Conservation (phyloP, 75 land plant species). For the Adiantum capillusveneris region DNA sequence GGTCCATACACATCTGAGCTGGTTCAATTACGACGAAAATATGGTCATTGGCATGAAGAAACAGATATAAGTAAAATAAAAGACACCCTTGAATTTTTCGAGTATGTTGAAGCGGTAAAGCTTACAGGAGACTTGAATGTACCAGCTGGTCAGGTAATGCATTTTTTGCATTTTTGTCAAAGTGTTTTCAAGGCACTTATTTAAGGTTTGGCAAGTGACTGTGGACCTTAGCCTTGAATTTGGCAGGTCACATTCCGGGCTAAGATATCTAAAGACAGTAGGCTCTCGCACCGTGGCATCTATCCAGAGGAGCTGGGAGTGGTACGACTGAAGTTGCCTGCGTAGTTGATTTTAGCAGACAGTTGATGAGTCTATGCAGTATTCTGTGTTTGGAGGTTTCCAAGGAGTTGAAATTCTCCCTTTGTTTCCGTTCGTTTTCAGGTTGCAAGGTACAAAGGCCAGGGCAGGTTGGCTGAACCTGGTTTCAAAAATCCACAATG, state of each 20-base stretch:
- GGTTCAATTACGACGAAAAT: slow-evolving; percentile 76
- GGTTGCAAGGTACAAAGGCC: slow-evolving; percentile 86
- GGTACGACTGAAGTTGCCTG: slow-evolving; percentile 33
- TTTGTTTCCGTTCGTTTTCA: slow-evolving; percentile 12
- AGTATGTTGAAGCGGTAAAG: slow-evolving; percentile 96
- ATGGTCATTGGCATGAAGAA: slow-evolving; percentile 76
- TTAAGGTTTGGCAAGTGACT: no score
- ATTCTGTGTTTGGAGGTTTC: no score
- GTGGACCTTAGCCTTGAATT: no score
- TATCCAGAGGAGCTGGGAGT: slow-evolving; percentile 98
- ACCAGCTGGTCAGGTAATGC: slow-evolving; percentile 88
- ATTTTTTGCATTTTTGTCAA: background rate
- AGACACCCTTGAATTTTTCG: slow-evolving; percentile 66
- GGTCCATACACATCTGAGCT: slow-evolving; percentile 85
- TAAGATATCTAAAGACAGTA: slow-evolving; percentile 61
- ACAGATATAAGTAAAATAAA: slow-evolving; percentile 10
- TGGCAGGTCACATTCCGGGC: slow-evolving; percentile 94
- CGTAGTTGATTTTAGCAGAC: no score
- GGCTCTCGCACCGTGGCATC: slow-evolving; percentile 55
- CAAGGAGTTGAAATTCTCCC: no score
- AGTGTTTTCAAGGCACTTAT: no score
- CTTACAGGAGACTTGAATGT: slow-evolving; percentile 95
- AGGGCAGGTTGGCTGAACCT: slow-evolving; percentile 89
- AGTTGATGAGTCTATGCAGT: no score
- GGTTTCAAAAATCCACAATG: slow-evolving; percentile 80